A percentile compares a stretch with the other conserved stretches of the same genome.
phyloP scores from a whole-genome alignment of 805 yeast genomes.

The Nakazawaea wyomingensis region DNA sequence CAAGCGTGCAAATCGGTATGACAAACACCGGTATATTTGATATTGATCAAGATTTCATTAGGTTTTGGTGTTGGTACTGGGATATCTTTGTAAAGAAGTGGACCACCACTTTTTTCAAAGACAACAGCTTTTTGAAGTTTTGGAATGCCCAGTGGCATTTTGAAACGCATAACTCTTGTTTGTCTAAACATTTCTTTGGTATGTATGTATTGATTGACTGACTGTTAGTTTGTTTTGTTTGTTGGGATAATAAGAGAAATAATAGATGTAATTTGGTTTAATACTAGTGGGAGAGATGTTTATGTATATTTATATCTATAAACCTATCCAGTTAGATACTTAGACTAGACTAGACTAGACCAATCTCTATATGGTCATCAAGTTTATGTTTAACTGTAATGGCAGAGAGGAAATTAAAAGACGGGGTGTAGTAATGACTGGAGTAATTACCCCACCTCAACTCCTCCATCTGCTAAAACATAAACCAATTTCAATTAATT shows the following conservation, averaged over 20 bases:
- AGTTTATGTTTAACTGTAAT: too few species aligned
- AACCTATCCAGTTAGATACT: too few species aligned
- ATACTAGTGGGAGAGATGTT: too few species aligned
- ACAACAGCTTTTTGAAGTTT: constrained; percentile 66
- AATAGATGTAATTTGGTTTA: background rate
- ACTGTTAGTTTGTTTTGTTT: background rate
- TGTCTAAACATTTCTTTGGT: constrained; percentile 10
- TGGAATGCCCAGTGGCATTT: constrained; percentile 37
- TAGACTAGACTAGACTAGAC: too few species aligned
- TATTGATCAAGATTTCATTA: constrained; percentile 73
- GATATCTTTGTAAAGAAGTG: constrained; percentile 61
- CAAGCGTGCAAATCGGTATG: constrained; percentile 93
- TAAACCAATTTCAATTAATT: too few species aligned
- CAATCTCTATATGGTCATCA: too few species aligned
- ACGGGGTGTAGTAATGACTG: too few species aligned
- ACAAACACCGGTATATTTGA: constrained; percentile 87
- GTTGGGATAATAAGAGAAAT: background rate
- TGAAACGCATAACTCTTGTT: constrained; percentile 13
- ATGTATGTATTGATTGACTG: background rate
- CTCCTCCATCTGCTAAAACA: too few species aligned
- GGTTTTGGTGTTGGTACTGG: constrained; percentile 78
- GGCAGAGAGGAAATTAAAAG: too few species aligned
- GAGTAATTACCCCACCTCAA: too few species aligned
- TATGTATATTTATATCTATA: too few species aligned
- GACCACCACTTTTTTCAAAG: constrained; percentile 63